Conservation (phyloP, 306 rosid genomes). For the Prunus armeniaca region DNA sequence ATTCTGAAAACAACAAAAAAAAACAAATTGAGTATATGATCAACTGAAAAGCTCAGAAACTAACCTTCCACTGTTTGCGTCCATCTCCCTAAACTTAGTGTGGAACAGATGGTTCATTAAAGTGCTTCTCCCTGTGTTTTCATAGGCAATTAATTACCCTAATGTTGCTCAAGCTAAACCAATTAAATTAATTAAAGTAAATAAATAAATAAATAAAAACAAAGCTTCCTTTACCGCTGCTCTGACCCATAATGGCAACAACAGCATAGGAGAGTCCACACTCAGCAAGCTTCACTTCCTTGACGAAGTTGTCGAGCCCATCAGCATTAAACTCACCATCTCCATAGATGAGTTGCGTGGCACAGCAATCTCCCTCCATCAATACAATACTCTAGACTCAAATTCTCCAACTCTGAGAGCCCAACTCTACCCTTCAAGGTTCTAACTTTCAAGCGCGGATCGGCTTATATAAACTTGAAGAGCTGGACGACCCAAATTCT, state of each 20-base stretch:
- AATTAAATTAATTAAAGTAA: not conserved
- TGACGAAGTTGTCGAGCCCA: slow-evolving; percentile 60
- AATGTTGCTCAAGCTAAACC: not conserved
- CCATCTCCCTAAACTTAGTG: slow-evolving; percentile 91
- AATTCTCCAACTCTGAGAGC: not conserved
- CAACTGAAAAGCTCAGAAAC: slow-evolving; percentile 11
- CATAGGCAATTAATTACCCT: not conserved
- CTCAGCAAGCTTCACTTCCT: slow-evolving; percentile 33
- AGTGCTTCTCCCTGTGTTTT: slow-evolving; percentile 78
- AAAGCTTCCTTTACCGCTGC: slow-evolving; percentile 52
- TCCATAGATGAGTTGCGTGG: slow-evolving; percentile 74
- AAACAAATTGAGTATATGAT: not conserved
- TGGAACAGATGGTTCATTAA: slow-evolving; percentile 78
- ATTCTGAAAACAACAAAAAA: not conserved
- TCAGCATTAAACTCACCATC: slow-evolving; percentile 64
- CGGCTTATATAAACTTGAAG: not conserved
- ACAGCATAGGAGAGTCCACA: slow-evolving; percentile 89
- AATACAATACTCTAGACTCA: not conserved
- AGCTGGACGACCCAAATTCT: not conserved
- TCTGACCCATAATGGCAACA: slow-evolving; percentile 93
- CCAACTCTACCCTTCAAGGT: not conserved
- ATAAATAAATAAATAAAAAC: not conserved
- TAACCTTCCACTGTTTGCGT: slow-evolving; percentile 86
- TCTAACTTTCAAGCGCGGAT: not conserved
- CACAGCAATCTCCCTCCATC: slow-evolving; percentile 46